Evolutionary conservation across 257 asterid genomes (phyloP), one percentile per base, ranked within the genome.

Genomic region (Gardenia jasminoides): DNA sequence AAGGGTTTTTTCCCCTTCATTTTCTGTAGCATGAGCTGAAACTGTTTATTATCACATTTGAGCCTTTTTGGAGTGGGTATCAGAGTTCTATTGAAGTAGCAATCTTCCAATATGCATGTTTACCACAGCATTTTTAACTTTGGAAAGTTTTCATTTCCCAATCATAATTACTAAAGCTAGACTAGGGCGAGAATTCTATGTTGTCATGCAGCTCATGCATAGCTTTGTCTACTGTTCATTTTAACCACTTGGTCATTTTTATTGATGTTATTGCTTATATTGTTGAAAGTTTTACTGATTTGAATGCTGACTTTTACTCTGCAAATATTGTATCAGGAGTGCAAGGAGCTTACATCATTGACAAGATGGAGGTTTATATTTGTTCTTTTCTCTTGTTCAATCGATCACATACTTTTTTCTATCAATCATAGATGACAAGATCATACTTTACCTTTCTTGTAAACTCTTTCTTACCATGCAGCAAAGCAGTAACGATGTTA

Each of bases 401-500:
- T n/a, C 17, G 20, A 5, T 22, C 39, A 13, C 70, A 11, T 28
- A 31, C 67, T 22, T 19, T 47, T 17, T 67, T 48, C 52, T 47
- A 46, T n/a, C 52, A 6, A 62, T n/a, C 17, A 15, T 3, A 24
- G 43, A 47, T 41, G 44, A 16, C 22, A 20, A 16, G 24, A 20
- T 33, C 66, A 26, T 76, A 3, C 6, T 43, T 61, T 76, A 3
- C 6, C 28, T 61, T 24, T 70, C 30, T 67, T 71, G 44, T 59
- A 74, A 72, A 47, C 46, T 88, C n/a, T 75, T 77, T 47, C 73
- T 41, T 76, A 3, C 77, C 80, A 50, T 67, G 72, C 97, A 95
- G 99, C 94, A 93, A 95, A 86, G 98, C 99, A 52, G 89, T 91
- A 67, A 79, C 89, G 65, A 92, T 90, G 94, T 92, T 95, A 84